Evolutionary conservation across 1,284 basidiomycete species (phyloP).

Genomic region (Anthracocystis panici-leucophaei): DNA sequence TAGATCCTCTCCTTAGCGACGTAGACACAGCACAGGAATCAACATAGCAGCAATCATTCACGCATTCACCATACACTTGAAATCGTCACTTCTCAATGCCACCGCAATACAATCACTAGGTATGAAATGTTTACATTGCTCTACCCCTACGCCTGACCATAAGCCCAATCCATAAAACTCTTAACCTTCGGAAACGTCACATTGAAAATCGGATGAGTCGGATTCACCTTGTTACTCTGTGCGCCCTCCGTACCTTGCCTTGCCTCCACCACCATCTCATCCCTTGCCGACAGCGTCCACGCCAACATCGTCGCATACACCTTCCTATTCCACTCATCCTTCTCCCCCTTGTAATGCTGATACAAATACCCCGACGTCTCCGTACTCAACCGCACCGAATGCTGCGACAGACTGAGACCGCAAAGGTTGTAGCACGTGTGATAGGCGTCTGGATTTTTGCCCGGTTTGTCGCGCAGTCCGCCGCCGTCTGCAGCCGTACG

Average conservation of each 20-base stretch:
- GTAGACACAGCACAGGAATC: too few relatives aligned
- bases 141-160: slow-evolving; percentile 32
- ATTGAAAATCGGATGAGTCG: slow-evolving; percentile 64
- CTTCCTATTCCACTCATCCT: slow-evolving; percentile 40
- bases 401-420: slow-evolving; percentile 63
- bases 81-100: neutral
- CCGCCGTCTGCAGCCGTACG: slow-evolving; percentile 74
- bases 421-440: slow-evolving; percentile 69
- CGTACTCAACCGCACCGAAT: slow-evolving; percentile 51
- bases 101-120: neutral
- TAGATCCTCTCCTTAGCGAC: too few relatives aligned
- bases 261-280: slow-evolving; percentile 37
- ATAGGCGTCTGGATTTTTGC: slow-evolving; percentile 76
- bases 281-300: slow-evolving; percentile 41
- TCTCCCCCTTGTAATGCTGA: slow-evolving; percentile 12
- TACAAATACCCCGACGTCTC: slow-evolving; percentile 21
- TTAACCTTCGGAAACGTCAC: slow-evolving; percentile 54
- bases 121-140: too few relatives aligned
- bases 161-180: slow-evolving; percentile 60
- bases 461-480: slow-evolving; percentile 93
- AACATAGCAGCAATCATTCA: too few relatives aligned
- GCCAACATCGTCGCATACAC: slow-evolving; percentile 49
- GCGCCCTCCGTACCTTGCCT: slow-evolving; percentile 7
- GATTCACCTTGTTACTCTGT: slow-evolving; percentile 43
- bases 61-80: neutral